These are phyloP conservation scores for Yarrowia sp. DNA, from an alignment of 805 yeast genomes.

Conservation along the genomic window DNA sequence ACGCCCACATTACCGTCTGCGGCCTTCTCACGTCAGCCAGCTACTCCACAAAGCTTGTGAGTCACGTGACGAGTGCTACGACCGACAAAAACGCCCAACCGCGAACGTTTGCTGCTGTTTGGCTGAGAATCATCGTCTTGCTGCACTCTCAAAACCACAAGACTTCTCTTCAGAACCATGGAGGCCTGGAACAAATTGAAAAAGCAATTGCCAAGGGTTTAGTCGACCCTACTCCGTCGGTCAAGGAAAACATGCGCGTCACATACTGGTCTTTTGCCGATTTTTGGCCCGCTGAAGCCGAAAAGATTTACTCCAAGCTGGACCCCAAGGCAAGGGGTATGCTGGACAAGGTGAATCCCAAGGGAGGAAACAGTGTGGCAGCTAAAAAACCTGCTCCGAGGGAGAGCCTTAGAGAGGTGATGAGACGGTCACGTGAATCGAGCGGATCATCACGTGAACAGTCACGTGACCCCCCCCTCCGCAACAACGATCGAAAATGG, in stretches of 20 bases:
- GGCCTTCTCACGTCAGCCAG: slow-evolving; percentile 57
- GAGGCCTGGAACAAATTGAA: slow-evolving; percentile 47
- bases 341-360: neutral
- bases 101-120: slow-evolving; percentile 62
- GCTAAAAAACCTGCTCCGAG: neutral
- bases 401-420: neutral
- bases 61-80: slow-evolving; percentile 50
- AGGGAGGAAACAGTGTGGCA: neutral
- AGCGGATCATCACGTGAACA: neutral
- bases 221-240: slow-evolving; percentile 75
- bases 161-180: slow-evolving; percentile 35
- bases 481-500: too few relatives aligned
- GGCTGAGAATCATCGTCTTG: slow-evolving; percentile 61
- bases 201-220: slow-evolving; percentile 59
- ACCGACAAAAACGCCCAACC: slow-evolving; percentile 72
- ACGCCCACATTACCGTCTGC: slow-evolving; percentile 44
- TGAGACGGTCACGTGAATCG: neutral
- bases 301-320: slow-evolving; percentile 39
- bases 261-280: slow-evolving; percentile 69
- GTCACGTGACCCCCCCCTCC: too few relatives aligned
- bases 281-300: slow-evolving; percentile 54
- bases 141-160: slow-evolving; percentile 43
- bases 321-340: slow-evolving; percentile 12
- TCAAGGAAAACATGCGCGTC: slow-evolving; percentile 69
- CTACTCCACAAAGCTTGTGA: slow-evolving; percentile 51